Conservation (phyloP, 495 filamentous ascomycete genomes). For the Haplographium delicatum region DNA sequence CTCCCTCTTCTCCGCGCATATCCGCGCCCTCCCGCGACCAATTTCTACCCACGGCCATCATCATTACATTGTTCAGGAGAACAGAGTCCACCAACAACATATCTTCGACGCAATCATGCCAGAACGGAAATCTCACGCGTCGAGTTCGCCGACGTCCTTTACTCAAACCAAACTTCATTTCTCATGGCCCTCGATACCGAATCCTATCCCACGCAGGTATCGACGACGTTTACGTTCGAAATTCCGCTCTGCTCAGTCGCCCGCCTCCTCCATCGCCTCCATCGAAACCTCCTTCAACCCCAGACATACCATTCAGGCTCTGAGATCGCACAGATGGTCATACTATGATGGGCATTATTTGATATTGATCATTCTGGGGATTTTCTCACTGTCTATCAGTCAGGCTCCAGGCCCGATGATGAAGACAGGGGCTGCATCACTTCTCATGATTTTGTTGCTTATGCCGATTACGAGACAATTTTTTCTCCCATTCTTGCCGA, state of each 20-base stretch:
- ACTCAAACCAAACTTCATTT: slow-evolving; percentile 25
- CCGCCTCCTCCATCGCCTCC: slow-evolving; percentile 65
- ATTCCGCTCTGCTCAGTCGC: slow-evolving; percentile 64
- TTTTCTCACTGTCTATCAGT: slow-evolving; percentile 79
- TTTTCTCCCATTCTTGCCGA: slow-evolving; percentile 79
- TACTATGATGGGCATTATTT: slow-evolving; percentile 84
- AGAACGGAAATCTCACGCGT: slow-evolving; percentile 11
- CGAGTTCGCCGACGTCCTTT: slow-evolving; percentile 15
- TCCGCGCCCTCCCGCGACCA: background rate
- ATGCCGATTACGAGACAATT: slow-evolving; percentile 89
- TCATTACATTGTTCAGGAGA: background rate
- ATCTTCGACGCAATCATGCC: slow-evolving; percentile 11
- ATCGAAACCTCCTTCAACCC: slow-evolving; percentile 79
- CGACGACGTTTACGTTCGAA: slow-evolving; percentile 69
- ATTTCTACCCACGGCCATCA: slow-evolving; percentile 6
- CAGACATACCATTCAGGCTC: slow-evolving; percentile 60
- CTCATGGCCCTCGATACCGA: slow-evolving; percentile 34
- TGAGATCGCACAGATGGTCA: slow-evolving; percentile 76
- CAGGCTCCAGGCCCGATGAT: slow-evolving; percentile 64
- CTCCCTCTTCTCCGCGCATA: slow-evolving; percentile 1
- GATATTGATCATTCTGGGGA: slow-evolving; percentile 60
- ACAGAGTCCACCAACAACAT: no score
- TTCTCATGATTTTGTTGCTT: slow-evolving; percentile 64
- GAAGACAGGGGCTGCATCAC: slow-evolving; percentile 62
- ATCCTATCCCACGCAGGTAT: slow-evolving; percentile 63